Evolutionary conservation across 169 alveolate species (phyloP), one percentile per base, ranked within the genome.

Genomic region (Plasmodium inui): DNA sequence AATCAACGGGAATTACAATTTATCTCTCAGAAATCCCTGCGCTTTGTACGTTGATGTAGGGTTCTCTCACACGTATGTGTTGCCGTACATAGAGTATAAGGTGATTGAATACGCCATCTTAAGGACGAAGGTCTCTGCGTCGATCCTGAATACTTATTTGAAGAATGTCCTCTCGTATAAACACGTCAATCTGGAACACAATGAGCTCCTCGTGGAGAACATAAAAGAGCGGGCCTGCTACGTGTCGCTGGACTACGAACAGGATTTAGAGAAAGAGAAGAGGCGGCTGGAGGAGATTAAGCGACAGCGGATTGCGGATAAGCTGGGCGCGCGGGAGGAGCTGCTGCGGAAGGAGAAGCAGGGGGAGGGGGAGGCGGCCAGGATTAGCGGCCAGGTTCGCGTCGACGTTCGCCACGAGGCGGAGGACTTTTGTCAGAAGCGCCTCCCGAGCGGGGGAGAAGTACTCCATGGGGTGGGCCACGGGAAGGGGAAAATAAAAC

Each of bases 21-120:
- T 90, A 46, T 90, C 95, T 44, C 37, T 90, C 4, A 26, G 96
- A 50, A 92, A 95, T 37, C 89, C 97, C n/a, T 96, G 98, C 78
- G 97, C 98, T 44, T 90, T 97, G 28, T 97, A 96, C 28, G 94
- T 97, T n/a, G 98, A 97, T 67, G 95, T 96, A n/a, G 98, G 98
- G 1, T 97, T 94, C 92, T 96, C 97, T 80, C 93, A 96, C 50
- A 92, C 97, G 28, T 97, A 96, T 80, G 92, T 96, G 14, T 96
- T 97, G 70, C 98, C 98, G 5, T 96, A 96, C 79, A 96, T 95
- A 50, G 96, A 97, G 82, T 95, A 96, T 44, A 80, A 84, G 79
- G 94, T 98, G 26, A 80, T 97, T 12, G 98, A 96, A 44, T 88
- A 96, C 26, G 98, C 98, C 44, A 97, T 97, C 19, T 96, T 97